Base-by-base conservation (phyloP, 2,329 filamentous ascomycete genomes). In the Teratosphaeria pseudoeucalypti region DNA sequence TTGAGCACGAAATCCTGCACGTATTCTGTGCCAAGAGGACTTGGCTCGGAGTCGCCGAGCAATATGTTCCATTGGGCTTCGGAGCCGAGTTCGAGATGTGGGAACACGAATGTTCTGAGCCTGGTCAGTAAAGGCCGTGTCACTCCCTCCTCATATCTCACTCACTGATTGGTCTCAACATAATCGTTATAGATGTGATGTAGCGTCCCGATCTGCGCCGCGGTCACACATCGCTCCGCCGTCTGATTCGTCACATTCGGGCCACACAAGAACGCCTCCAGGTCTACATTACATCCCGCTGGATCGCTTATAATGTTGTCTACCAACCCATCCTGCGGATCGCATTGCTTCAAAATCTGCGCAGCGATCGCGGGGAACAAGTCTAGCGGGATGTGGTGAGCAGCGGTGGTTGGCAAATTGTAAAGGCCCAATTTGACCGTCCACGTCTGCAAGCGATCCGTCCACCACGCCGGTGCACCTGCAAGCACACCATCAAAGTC, bases 401-500 rank as follows among this genome's bases (percentile, higher is more conserved):
- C 69, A 0, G 75, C 72, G 3, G 74, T 74, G 14, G 70, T 71
- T 0, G 78, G 78, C 55, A 79, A 72, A 65, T 82, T 82, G 66
- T 75, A 79, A 7, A 73, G 72, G 14, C 74, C 79, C 3, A 79
- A 68, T 64, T 76, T 75, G 27, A 77, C 72, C 16, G 75, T 76
- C 68, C 76, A 77, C 1, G 74, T 69, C 62, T 77, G 74, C 34
- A 83, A 63, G 64, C 80, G 77, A 49, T 70, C 75, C 0, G 75
- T 80, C 73, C 78, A 81, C 79, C 79, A 82, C 0, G 80, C 75
- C 10, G 77, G 73, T 4, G 76, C 80, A 9, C 81, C 81, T 14
- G 81, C 78, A 1, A 85, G 66, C 10, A 81, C 75, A 23, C 82
- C 82, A 63, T 85, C 81, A 59, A 85, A 84, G 61, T 84, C 81